phyloP scores from a whole-genome alignment of 805 yeast genomes.

The Tetrapisispora iriomotensis region DNA sequence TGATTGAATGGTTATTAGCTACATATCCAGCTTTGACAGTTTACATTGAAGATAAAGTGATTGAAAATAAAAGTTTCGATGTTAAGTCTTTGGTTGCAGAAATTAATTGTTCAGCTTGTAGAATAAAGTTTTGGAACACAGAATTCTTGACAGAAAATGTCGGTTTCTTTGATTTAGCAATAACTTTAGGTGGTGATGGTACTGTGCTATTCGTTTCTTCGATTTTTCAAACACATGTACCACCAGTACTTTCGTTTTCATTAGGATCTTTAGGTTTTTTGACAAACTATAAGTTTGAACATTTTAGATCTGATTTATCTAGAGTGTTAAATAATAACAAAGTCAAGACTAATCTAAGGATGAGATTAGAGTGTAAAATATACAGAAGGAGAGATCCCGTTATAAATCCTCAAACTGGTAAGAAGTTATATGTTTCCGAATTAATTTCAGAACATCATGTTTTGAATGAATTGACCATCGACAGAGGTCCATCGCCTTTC shows the following conservation, averaged over 20 bases:
- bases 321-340: slow-evolving; percentile 52
- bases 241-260: slow-evolving; percentile 84
- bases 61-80: slow-evolving; percentile 54
- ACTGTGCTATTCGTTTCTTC: slow-evolving; percentile 86
- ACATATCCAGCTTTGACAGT: slow-evolving; percentile 36
- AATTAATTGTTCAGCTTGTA: slow-evolving; percentile 34
- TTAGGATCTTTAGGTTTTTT: slow-evolving; percentile 89
- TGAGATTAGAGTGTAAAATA: slow-evolving; percentile 81
- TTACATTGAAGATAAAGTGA: slow-evolving; percentile 65
- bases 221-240: slow-evolving; percentile 73
- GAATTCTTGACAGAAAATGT: slow-evolving; percentile 36
- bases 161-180: slow-evolving; percentile 60
- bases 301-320: slow-evolving; percentile 50
- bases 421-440: slow-evolving; percentile 27
- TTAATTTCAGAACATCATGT: slow-evolving; percentile 58
- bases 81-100: slow-evolving; percentile 41
- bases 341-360: slow-evolving; percentile 66
- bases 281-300: slow-evolving; percentile 74
- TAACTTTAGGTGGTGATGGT: slow-evolving; percentile 95
- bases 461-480: slow-evolving; percentile 81
- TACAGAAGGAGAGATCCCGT: slow-evolving; percentile 33
- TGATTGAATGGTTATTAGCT: slow-evolving; percentile 64
- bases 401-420: slow-evolving; percentile 35
- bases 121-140: slow-evolving; percentile 58
- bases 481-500: slow-evolving; percentile 89